Evolutionary conservation across 2,329 filamentous ascomycete genomes (phyloP), one percentile per base, ranked within the genome.

Genomic region (Cryphonectria nitschkei): DNA sequence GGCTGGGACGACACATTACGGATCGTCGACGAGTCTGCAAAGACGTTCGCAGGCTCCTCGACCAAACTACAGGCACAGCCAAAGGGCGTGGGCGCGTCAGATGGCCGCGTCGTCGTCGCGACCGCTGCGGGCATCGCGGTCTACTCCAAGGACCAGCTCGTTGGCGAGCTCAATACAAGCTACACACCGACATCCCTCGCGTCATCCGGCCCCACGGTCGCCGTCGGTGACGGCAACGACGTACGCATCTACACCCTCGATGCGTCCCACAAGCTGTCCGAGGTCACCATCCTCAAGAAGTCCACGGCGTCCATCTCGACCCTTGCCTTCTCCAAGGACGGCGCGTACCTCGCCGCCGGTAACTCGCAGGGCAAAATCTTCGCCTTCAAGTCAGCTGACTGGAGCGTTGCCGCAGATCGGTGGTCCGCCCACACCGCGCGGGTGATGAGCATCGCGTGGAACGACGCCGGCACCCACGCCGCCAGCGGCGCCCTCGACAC

Each of bases 1-100:
- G 95, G 91, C 74, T 99, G 95, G 96, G 96, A 99, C 78, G 96
- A 99, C 80, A 94, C 91, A 0, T 85, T 98, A 50, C 91, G 94
- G 73, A 91, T 88, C 60, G 86, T 97, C 50, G 94, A 97, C 74
- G 86, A 92, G 71, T 86, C 89, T 0, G 89, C 91, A 67, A 91
- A 89, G 76, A 93, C 90, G 0, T 98, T 97, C 79, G 86, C 90
- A 7, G 93, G 92, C 69, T 85, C 86, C 65, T 84, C 89, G 1
- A 82, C 86, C 43, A 91, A 92, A 77, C 87, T 97, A 29, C 85
- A 88, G 2, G 91, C 90, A 26, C 96, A 98, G 78, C 96, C 96
- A 2, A 95, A 92, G 80, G 92, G 90, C 52, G 83, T 95, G 54
- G 85, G 88, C 8, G 85, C 89, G 3, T 84, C 85, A 1, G 83